Conservation (phyloP, 108 stramenopile genomes). For the Epithemia pelagica region DNA sequence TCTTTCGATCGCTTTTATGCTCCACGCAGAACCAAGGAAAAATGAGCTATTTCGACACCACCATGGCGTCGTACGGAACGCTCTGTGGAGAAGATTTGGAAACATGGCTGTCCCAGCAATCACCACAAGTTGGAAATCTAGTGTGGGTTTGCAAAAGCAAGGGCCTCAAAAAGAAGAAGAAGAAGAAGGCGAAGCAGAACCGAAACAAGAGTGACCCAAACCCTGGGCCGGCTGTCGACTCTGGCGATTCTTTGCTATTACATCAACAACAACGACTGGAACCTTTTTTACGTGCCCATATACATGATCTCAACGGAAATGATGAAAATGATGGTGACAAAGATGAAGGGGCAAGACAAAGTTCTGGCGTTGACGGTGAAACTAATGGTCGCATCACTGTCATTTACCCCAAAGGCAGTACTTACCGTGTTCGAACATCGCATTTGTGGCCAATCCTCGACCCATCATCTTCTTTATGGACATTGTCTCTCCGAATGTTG, state of each 20-base stretch:
- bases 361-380: neutral
- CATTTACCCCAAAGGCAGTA: constrained; percentile 67
- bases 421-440: constrained; percentile 49
- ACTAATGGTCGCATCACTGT: constrained; percentile 36
- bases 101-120: neutral
- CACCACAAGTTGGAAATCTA: neutral
- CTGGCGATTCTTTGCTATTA: neutral
- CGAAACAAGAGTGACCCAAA: neutral
- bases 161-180: constrained; percentile 2
- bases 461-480: neutral
- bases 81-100: constrained; percentile 3
- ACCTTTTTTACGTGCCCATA: constrained; percentile 39
- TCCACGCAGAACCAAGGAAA: too few species aligned
- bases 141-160: constrained; percentile 15
- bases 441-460: constrained; percentile 59
- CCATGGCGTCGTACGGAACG: too few species aligned
- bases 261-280: constrained; percentile 16
- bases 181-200: neutral
- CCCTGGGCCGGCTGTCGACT: neutral
- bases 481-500: neutral
- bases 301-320: constrained; percentile 17
- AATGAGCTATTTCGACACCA: too few species aligned
- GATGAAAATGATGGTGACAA: constrained; percentile 22
- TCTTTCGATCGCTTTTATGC: too few species aligned
- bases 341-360: constrained; percentile 2